Conservation (phyloP, 345 rosid genomes). For the Pistacia integerrima region DNA sequence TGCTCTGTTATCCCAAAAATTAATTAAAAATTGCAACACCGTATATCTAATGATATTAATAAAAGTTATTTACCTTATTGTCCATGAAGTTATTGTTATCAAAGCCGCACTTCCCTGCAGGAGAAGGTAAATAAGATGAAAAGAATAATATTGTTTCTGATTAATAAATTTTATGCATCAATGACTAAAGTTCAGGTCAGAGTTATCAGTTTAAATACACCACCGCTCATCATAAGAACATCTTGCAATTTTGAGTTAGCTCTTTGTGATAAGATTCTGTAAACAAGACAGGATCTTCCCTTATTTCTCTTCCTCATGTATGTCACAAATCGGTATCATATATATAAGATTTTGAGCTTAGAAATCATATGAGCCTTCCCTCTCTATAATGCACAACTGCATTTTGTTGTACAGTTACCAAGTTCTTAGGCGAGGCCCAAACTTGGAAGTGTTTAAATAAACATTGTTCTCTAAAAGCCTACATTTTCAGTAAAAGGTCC, state of each 20-base stretch:
- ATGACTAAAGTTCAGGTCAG: not conserved
- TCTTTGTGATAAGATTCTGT: not conserved
- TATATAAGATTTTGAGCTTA: not conserved
- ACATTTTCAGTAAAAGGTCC: not conserved
- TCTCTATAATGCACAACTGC: no score
- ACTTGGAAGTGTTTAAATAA: not conserved
- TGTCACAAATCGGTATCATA: not conserved
- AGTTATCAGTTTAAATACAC: not conserved
- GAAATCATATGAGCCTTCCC: no score
- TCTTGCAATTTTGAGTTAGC: not conserved
- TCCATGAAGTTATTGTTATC: conserved; percentile 5
- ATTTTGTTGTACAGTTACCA: no score
- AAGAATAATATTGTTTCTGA: not conserved
- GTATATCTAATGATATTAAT: not conserved
- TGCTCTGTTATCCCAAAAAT: conserved; percentile 30
- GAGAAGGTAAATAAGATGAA: no score
- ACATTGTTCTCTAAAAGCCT: not conserved
- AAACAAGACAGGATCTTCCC: not conserved
- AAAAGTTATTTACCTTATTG: conserved; percentile 28
- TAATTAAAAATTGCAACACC: conserved; percentile 11
- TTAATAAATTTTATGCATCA: conserved; percentile 3
- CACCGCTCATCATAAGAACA: not conserved
- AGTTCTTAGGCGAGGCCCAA: not conserved
- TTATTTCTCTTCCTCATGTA: not conserved
- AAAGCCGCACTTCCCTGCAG: conserved; percentile 29